Conservation (phyloP, 768 basidiomycete species). For the Collybiopsis confluens region DNA sequence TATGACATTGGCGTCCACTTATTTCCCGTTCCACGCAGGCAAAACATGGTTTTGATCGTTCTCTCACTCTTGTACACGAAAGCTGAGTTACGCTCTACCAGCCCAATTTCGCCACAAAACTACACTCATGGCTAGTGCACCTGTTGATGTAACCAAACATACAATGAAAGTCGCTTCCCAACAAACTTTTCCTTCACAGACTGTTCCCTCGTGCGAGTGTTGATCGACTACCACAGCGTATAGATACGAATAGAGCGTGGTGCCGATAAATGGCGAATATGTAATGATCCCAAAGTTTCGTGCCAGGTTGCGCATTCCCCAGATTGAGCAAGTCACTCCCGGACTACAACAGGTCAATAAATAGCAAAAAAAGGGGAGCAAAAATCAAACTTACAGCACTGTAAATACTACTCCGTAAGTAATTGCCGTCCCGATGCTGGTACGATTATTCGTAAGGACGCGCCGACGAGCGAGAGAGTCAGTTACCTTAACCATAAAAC, state of each 20-base stretch:
- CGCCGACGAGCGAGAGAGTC: background rate
- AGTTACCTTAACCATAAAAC: conserved; percentile 70
- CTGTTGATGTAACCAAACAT: conserved; percentile 33
- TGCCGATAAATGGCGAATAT: conserved; percentile 74
- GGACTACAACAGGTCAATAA: conserved; percentile 40
- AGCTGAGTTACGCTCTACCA: conserved; percentile 39
- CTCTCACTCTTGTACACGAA: background rate
- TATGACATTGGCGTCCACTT: background rate
- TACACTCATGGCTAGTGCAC: conserved; percentile 40
- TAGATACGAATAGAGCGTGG: conserved; percentile 72
- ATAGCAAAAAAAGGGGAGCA: background rate
- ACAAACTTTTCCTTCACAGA: conserved; percentile 58
- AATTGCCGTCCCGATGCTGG: conserved; percentile 60
- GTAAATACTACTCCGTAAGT: conserved; percentile 73
- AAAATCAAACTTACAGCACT: conserved; percentile 47
- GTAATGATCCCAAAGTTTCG: conserved; percentile 75
- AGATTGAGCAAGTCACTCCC: conserved; percentile 64
- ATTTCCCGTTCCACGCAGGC: background rate
- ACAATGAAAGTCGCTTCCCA: conserved; percentile 67
- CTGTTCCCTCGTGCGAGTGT: conserved; percentile 35
- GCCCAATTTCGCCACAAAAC: conserved; percentile 65
- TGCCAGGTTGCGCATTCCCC: conserved; percentile 66
- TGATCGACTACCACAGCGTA: conserved; percentile 66
- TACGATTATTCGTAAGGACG: conserved; percentile 4
- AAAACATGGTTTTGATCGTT: conserved; percentile 4